Conservation (phyloP, 257 asterid genomes). For the Anisodus acutangulus region DNA sequence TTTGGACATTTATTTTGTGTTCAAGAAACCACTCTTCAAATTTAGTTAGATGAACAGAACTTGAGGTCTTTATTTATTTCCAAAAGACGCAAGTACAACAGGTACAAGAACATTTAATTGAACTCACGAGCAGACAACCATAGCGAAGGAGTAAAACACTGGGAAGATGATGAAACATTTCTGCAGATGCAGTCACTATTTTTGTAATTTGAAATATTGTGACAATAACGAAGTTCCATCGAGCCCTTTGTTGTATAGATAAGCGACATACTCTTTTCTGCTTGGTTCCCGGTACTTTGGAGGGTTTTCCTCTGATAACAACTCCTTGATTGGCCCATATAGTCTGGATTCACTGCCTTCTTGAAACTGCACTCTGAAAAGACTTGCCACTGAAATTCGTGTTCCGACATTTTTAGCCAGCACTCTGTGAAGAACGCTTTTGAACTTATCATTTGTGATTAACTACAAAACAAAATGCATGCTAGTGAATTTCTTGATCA, state of each 20-base stretch:
- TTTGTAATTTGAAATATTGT: slow-evolving; percentile 31
- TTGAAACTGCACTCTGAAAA: slow-evolving; percentile 31
- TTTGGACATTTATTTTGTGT: neutral
- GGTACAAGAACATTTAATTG: neutral
- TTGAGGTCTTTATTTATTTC: neutral
- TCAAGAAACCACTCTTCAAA: neutral
- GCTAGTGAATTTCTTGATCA: neutral
- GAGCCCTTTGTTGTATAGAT: slow-evolving; percentile 28
- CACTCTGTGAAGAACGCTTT: slow-evolving; percentile 42
- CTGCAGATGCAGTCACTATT: neutral
- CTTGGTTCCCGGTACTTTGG: slow-evolving; percentile 39
- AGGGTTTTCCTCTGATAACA: slow-evolving; percentile 45
- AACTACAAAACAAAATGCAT: slow-evolving; percentile 36
- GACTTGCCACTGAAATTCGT: slow-evolving; percentile 46
- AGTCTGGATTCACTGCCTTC: slow-evolving; percentile 26
- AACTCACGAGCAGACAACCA: neutral
- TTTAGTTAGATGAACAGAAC: neutral
- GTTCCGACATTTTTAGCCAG: slow-evolving; percentile 39
- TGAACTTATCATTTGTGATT: slow-evolving; percentile 42
- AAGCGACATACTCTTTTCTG: slow-evolving; percentile 24
- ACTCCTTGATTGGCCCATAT: slow-evolving; percentile 46
- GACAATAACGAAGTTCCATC: slow-evolving; percentile 34
- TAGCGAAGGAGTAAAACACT: neutral
- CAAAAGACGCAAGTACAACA: neutral
- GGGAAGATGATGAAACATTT: neutral